Evolutionary conservation across 208 protist genomes (phyloP), one percentile per base, ranked within the genome.

Genomic region (Porcisia deanei): DNA sequence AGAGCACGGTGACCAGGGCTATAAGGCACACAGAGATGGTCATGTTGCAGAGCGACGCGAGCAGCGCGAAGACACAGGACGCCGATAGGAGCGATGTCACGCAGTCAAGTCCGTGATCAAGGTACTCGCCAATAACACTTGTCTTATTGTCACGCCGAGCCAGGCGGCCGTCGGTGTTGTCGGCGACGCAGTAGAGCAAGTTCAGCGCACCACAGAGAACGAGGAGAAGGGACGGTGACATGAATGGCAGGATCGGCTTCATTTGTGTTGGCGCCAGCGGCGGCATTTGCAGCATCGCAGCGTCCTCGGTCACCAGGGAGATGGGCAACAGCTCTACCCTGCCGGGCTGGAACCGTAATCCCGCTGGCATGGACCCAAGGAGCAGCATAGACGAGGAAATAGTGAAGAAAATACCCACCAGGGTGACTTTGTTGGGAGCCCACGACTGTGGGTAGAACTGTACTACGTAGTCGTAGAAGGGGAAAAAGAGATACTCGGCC

Each of bases 51-150:
- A 94, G 84, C 9, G 88, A 91, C 47, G 82, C 76, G 39, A 91
- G 84, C 79, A 95, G 67, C 4, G 91, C 84, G 68, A 94, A 92
- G 47, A 75, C 78, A 68, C 91, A 82, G 70, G 71, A 83, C 18
- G 88, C 79, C 43, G 91, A 96, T 45, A 98, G 79, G 37, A 98
- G 86, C 37, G 94, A 98, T 25, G 92, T 97, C 45, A 96, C 91
- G 67, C 94, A 98, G 85, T 98, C 94, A 16, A 96, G 90, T 3
- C 94, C 92, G 71, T 98, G 94, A 72, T 98, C 94, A 37, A 98
- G 89, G 83, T 98, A 98, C 81, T 98, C 94, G 39, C 94, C 94
- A 77, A 90, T 91, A 5, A 83, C 77, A 59, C 90, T 96, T n/a
- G 85, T 85, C 67, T 91, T 89, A 45, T 78, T 71, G 63, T 95